Evolutionary conservation across 176 grass and related monocot genomes (phyloP).

Genomic region (Musa itinerans): DNA sequence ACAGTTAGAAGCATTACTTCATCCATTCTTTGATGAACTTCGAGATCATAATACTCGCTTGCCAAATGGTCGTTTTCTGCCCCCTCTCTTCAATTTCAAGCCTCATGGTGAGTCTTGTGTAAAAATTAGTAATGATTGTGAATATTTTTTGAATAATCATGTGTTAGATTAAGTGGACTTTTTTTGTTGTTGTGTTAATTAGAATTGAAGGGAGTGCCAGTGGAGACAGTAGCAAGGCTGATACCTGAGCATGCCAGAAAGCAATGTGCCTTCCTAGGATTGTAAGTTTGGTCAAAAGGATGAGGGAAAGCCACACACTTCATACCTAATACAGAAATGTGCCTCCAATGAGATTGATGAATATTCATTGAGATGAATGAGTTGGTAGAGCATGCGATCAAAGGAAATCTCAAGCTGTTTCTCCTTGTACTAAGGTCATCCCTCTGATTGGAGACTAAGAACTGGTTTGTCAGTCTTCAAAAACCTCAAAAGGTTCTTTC

Average conservation of each 20-base stretch:
- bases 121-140: background rate
- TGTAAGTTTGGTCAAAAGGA: constrained; percentile 6
- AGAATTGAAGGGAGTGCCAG: constrained; percentile 60
- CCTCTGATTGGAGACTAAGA: no score
- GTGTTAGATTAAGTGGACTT: background rate
- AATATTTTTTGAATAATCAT: background rate
- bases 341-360: background rate
- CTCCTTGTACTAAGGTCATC: background rate
- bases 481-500: background rate
- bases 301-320: no score
- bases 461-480: no score
- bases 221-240: constrained; percentile 45
- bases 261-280: constrained; percentile 25
- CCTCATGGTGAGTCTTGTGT: constrained; percentile 31
- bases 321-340: no score
- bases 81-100: constrained; percentile 18
- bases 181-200: constrained; percentile 14
- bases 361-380: no score
- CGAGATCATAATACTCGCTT: constrained; percentile 46
- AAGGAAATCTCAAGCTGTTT: no score
- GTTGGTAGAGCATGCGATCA: background rate
- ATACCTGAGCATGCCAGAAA: constrained; percentile 54
- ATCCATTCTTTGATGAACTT: constrained; percentile 70
- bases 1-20: constrained; percentile 61
- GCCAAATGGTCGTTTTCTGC: constrained; percentile 3